Conservation (phyloP, 108 stramenopile species). For the Schizochytrium sp. region DNA sequence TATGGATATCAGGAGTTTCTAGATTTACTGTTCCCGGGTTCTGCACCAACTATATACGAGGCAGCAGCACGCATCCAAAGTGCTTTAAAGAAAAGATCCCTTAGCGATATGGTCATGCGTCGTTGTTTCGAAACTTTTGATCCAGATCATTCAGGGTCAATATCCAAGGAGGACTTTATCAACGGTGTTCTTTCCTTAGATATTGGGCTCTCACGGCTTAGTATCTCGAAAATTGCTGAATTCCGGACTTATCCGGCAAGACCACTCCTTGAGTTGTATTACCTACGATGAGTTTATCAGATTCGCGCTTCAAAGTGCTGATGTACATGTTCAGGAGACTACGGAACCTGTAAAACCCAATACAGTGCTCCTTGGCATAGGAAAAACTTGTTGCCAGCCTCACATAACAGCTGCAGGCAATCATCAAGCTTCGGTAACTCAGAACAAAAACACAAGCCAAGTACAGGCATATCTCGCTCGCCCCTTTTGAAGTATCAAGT, state of each 20-base stretch:
- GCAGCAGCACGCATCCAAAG: slow-evolving; percentile 15
- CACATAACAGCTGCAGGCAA: no score
- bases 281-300: slow-evolving; percentile 23
- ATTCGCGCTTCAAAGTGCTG: neutral
- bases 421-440: no score
- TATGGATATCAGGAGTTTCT: neutral
- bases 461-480: no score
- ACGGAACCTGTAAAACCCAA: no score
- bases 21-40: neutral
- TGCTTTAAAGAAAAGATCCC: neutral
- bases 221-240: neutral
- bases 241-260: neutral
- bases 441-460: no score
- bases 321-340: no score
- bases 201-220: slow-evolving; percentile 3
- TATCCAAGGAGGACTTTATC: neutral
- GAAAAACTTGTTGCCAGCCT: no score
- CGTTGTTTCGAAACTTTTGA: slow-evolving; percentile 5
- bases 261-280: neutral
- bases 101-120: neutral
- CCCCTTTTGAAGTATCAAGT: no score
- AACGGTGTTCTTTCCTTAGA: neutral
- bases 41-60: neutral
- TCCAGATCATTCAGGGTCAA: neutral
- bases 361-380: no score